A percentile compares a stretch with the other conserved stretches of the same genome.
Conservation (phyloP, 805 yeast species). For the Nakazawaea anatomiae region DNA sequence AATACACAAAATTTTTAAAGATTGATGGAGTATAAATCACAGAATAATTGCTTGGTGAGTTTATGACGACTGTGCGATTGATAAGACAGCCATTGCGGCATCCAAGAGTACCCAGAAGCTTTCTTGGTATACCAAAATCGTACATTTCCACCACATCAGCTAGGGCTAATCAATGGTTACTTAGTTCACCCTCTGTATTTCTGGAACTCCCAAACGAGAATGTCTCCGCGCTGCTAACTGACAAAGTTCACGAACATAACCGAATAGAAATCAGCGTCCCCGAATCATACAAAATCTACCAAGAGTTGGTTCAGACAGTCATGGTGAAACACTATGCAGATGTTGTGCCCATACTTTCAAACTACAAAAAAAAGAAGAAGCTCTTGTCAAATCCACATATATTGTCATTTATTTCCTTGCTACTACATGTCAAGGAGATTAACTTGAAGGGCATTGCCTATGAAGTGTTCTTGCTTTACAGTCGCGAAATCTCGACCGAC, state of each 20-base stretch:
- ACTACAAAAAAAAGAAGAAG: not conserved
- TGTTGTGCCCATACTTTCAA: not conserved
- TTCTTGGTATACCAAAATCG: not conserved
- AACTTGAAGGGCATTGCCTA: slow-evolving; percentile 5
- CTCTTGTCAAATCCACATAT: slow-evolving; percentile 8
- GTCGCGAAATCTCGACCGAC: slow-evolving; percentile 4
- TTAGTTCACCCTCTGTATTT: not conserved
- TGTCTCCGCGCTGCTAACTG: not conserved
- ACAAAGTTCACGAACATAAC: no score
- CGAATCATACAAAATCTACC: not conserved
- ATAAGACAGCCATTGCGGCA: not conserved
- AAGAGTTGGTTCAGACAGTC: not conserved
- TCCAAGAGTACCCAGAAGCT: slow-evolving; percentile 1
- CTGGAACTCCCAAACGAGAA: not conserved
- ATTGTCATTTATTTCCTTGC: slow-evolving; percentile 6
- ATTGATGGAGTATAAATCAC: not conserved
- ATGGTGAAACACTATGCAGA: not conserved
- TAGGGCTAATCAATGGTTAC: not conserved
- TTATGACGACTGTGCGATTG: slow-evolving; percentile 1
- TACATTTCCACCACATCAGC: not conserved
- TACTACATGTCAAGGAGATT: not conserved
- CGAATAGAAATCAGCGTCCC: not conserved
- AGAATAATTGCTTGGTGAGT: not conserved
- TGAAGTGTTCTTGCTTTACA: slow-evolving; percentile 6
- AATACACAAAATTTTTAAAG: not conserved